Evolutionary conservation across 169 alveolate species (phyloP).

Genomic region (Toxoplasma gondii): DNA sequence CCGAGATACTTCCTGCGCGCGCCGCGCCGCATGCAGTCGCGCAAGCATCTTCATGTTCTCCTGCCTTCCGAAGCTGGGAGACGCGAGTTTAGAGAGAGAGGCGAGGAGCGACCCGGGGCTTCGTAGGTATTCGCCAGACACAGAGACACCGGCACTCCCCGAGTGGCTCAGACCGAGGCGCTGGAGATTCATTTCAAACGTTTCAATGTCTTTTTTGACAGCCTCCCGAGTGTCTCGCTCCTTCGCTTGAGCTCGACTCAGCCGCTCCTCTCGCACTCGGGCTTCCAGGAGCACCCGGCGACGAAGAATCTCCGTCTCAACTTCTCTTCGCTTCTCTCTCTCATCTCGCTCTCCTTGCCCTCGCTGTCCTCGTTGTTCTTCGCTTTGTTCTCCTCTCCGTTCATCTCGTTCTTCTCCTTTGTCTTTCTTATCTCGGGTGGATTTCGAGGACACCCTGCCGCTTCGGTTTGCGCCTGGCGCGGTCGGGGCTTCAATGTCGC

Average conservation of each 20-base stretch:
- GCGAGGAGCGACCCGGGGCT: background rate
- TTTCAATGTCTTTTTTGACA: conserved; percentile 25
- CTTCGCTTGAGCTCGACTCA: background rate
- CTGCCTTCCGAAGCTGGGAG: background rate
- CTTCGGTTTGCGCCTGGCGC: background rate
- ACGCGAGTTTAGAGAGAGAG: background rate
- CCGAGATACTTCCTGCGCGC: conserved; percentile 50
- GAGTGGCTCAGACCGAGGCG: conserved; percentile 35
- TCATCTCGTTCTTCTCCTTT: background rate
- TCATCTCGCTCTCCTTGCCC: background rate
- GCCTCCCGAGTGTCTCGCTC: background rate
- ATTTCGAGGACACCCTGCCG: background rate
- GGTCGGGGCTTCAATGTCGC: too few relatives aligned
- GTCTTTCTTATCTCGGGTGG: background rate
- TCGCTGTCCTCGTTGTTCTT: background rate
- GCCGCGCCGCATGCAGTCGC: conserved; percentile 49
- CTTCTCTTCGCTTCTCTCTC: background rate
- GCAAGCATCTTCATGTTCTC: conserved; percentile 17
- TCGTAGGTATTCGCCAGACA: background rate
- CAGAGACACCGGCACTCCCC: background rate
- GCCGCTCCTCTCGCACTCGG: background rate
- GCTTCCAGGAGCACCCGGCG: background rate
- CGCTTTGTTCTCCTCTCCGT: background rate
- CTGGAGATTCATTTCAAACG: conserved; percentile 52
- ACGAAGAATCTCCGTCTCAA: background rate